These are phyloP conservation scores for Fomitopsis betulina DNA, from an alignment of 1,284 basidiomycete genomes.

Conservation along the genomic window DNA sequence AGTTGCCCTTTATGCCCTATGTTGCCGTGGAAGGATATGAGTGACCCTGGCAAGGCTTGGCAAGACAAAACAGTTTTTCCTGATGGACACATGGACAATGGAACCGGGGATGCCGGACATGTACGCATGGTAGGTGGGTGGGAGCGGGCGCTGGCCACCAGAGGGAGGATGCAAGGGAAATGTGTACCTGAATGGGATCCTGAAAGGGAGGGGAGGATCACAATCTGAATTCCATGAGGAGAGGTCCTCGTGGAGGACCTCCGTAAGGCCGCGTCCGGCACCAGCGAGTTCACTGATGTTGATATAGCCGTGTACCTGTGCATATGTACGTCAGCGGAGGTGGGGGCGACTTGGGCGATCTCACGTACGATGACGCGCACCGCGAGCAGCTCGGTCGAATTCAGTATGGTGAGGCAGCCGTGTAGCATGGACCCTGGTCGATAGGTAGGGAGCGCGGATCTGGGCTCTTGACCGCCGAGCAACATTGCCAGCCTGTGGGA, in stretches of 20 bases:
- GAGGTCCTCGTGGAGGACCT: constrained; percentile 18
- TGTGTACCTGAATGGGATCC: constrained; percentile 23
- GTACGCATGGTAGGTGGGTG: constrained; percentile 59
- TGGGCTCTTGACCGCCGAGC: constrained; percentile 23
- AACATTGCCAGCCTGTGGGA: constrained; percentile 23
- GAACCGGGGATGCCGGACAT: constrained; percentile 67
- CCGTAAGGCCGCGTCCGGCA: constrained; percentile 13
- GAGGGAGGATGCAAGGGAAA: constrained; percentile 15
- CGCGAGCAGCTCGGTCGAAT: constrained; percentile 19
- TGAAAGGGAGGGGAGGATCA: constrained; percentile 20
- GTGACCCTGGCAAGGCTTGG: too few species aligned
- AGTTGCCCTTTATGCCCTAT: too few species aligned
- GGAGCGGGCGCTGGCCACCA: constrained; percentile 36
- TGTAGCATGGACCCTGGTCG: constrained; percentile 21
- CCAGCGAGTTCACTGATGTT: constrained; percentile 23
- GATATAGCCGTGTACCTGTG: constrained; percentile 22
- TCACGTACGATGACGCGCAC: constrained; percentile 21
- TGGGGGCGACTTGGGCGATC: neutral
- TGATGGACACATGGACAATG: constrained; percentile 49
- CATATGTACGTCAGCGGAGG: neutral
- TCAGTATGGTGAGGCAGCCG: constrained; percentile 22
- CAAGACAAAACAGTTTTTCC: too few species aligned
- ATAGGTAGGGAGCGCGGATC: constrained; percentile 17
- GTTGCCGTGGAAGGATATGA: too few species aligned
- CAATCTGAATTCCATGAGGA: constrained; percentile 22